These are phyloP conservation scores for Neospermospora avenae DNA, from an alignment of 2,329 filamentous ascomycete genomes.

Conservation along the genomic window DNA sequence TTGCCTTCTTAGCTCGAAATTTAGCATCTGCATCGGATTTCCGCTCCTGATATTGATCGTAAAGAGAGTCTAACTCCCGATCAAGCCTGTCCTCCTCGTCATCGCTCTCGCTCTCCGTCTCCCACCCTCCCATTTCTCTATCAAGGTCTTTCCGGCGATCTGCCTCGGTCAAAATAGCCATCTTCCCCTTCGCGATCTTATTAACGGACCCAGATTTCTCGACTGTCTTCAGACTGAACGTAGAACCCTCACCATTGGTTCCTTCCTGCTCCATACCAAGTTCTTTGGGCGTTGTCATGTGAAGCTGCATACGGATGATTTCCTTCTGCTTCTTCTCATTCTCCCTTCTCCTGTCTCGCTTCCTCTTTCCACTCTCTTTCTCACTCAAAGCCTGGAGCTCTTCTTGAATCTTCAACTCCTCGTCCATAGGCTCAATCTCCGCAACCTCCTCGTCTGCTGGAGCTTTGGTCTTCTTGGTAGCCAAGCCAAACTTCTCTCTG, in stretches of 20 bases:
- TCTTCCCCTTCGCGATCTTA: slow-evolving; percentile 72
- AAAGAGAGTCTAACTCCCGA: slow-evolving; percentile 80
- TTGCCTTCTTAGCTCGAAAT: slow-evolving; percentile 82
- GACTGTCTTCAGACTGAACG: slow-evolving; percentile 81
- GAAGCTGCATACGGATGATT: slow-evolving; percentile 92
- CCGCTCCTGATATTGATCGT: slow-evolving; percentile 78
- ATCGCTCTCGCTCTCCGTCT: slow-evolving; percentile 63
- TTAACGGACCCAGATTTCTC: slow-evolving; percentile 71
- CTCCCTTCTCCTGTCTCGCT: slow-evolving; percentile 78
- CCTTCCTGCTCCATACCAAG: slow-evolving; percentile 88
- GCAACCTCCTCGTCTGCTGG: slow-evolving; percentile 64
- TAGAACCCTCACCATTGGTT: slow-evolving; percentile 73
- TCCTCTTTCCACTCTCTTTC: slow-evolving; percentile 70
- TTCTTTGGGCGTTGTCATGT: slow-evolving; percentile 94
- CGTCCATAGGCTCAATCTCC: slow-evolving; percentile 86
- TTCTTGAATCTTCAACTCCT: slow-evolving; percentile 86
- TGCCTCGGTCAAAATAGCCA: slow-evolving; percentile 62
- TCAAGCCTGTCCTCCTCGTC: slow-evolving; percentile 81
- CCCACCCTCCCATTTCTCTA: slow-evolving; percentile 52
- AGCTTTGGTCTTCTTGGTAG: slow-evolving; percentile 57
- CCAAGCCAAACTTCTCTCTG: slow-evolving; percentile 85
- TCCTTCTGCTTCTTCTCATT: slow-evolving; percentile 95
- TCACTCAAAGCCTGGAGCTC: slow-evolving; percentile 82
- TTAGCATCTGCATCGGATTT: slow-evolving; percentile 81
- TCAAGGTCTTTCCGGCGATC: slow-evolving; percentile 57